Percentiles rank a stretch among this genome's conserved stretches.
Evolutionary conservation across 2,329 filamentous ascomycete species (phyloP).

Genomic region (Stagonosporopsis rhizophila): DNA sequence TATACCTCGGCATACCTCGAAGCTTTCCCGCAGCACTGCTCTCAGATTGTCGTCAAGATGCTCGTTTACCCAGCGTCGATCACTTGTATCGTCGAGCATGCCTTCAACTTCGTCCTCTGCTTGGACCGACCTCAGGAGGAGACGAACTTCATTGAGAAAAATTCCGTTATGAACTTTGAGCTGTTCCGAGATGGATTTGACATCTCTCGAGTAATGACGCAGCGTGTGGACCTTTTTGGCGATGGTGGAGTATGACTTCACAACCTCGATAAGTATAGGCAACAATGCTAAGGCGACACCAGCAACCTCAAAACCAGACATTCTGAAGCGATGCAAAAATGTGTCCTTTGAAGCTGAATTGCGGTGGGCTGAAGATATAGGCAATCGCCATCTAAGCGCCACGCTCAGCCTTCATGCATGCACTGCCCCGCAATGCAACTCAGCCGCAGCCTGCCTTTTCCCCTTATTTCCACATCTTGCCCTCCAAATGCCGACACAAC

Average conservation of each 20-base stretch:
- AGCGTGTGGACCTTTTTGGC: conserved; percentile 23
- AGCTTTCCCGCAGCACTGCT: conserved; percentile 20
- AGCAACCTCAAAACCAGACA: conserved; percentile 33
- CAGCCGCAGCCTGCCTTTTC: not conserved
- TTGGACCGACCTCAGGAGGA: conserved; percentile 26
- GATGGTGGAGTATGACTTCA: conserved; percentile 28
- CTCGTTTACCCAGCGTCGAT: conserved; percentile 25
- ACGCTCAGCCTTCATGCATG: conserved; percentile 3
- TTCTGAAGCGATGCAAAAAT: not conserved
- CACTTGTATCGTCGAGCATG: conserved; percentile 28
- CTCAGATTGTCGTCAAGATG: conserved; percentile 25
- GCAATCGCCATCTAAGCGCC: not conserved
- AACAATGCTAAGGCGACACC: conserved; percentile 32
- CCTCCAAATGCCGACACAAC: not conserved
- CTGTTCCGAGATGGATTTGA: conserved; percentile 22
- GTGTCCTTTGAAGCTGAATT: fast-evolving
- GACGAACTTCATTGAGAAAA: conserved; percentile 33
- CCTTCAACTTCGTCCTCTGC: conserved; percentile 22
- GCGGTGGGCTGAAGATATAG: not conserved
- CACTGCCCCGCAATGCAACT: conserved; percentile 6
- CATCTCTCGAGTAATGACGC: conserved; percentile 27
- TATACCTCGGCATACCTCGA: conserved; percentile 23
- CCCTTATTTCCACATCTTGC: not conserved
- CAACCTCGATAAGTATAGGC: conserved; percentile 31
- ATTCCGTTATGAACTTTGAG: conserved; percentile 25